Evolutionary conservation across 257 asterid genomes (phyloP).

Genomic region (Solanum corneliomulleri): DNA sequence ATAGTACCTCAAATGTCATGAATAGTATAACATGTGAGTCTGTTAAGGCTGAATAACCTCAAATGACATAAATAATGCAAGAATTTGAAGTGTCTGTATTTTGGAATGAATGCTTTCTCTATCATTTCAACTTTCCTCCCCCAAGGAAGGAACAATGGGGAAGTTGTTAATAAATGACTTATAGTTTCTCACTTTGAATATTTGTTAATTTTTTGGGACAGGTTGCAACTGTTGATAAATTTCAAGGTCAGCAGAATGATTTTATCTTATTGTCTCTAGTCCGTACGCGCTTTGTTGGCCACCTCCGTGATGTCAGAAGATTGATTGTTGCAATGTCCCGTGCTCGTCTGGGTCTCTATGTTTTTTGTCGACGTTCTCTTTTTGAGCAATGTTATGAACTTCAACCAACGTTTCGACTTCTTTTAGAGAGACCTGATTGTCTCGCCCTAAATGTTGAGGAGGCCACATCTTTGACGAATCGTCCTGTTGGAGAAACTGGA

Average conservation of each 20-base stretch:
- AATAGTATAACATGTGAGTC: background rate
- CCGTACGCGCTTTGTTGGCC: slow-evolving; percentile 98
- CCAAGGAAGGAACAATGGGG: background rate
- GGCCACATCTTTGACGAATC: slow-evolving; percentile 49
- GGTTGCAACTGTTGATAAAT: slow-evolving; percentile 95
- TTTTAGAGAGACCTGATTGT: slow-evolving; percentile 73
- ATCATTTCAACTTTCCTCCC: background rate
- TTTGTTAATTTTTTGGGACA: slow-evolving; percentile 12
- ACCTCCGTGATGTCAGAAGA: slow-evolving; percentile 97
- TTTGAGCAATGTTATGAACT: slow-evolving; percentile 96
- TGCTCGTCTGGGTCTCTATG: slow-evolving; percentile 92
- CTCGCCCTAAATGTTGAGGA: slow-evolving; percentile 70
- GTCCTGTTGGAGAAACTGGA: slow-evolving; percentile 69
- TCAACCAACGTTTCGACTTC: slow-evolving; percentile 80
- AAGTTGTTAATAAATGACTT: background rate
- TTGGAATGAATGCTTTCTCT: background rate
- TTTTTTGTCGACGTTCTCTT: slow-evolving; percentile 83
- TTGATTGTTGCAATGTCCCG: slow-evolving; percentile 99
- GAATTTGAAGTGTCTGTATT: background rate
- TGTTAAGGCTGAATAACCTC: background rate
- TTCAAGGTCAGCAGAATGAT: slow-evolving; percentile 99
- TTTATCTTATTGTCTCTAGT: slow-evolving; percentile 78
- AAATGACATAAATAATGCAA: background rate
- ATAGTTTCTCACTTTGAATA: background rate
- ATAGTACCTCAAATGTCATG: background rate